phyloP scores from a whole-genome alignment of 2,329 filamentous ascomycete species.

The Didymella pomorum region DNA sequence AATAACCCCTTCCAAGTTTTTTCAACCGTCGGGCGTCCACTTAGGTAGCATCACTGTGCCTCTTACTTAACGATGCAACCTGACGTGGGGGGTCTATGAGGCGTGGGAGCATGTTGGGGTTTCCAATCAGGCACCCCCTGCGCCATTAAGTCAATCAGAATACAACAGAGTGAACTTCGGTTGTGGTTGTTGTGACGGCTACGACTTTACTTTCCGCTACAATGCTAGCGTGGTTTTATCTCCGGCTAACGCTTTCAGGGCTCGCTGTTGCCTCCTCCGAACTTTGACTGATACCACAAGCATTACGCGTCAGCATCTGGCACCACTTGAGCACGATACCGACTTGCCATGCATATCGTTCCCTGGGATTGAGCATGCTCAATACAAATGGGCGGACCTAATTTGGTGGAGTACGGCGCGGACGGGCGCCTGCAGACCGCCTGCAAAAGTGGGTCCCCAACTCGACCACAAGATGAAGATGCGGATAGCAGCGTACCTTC shows the following conservation, averaged over 20 bases:
- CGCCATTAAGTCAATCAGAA: too few species aligned
- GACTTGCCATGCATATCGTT: not conserved
- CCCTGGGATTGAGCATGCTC: not conserved
- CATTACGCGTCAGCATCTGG: not conserved
- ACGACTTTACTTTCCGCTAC: conserved; percentile 1
- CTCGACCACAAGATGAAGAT: not conserved
- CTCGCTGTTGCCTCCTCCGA: conserved; percentile 17
- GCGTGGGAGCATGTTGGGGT: too few species aligned
- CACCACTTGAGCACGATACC: too few species aligned
- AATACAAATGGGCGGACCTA: not conserved
- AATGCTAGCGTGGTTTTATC: conserved; percentile 10
- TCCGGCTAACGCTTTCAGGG: conserved; percentile 2
- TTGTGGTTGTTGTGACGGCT: not conserved
- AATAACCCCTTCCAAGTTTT: not conserved
- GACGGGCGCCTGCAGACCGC: not conserved
- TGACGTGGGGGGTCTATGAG: too few species aligned
- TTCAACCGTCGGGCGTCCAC: not conserved
- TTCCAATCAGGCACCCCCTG: too few species aligned
- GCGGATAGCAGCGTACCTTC: not conserved
- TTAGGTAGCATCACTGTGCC: not conserved
- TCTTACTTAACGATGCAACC: not conserved
- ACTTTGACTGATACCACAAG: not conserved
- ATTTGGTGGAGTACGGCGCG: conserved; percentile 10
- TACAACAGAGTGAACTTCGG: not conserved
- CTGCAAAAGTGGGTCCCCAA: conserved; percentile 2